Conservation (phyloP, 768 basidiomycete species). For the Lyophyllum atratum region DNA sequence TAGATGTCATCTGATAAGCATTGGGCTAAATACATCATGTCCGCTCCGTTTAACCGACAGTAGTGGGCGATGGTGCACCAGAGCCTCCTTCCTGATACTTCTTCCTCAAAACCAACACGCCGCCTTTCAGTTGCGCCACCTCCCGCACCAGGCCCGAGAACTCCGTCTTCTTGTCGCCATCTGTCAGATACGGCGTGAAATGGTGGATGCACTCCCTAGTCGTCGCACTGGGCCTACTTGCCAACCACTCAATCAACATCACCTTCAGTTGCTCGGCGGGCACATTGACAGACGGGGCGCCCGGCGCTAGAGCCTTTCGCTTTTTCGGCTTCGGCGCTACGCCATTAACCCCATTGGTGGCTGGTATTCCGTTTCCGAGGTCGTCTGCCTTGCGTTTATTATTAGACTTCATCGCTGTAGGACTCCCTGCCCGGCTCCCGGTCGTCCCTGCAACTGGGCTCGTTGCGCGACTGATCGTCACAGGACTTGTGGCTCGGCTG, state of each 20-base stretch:
- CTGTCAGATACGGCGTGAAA: constrained; percentile 75
- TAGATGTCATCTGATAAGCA: background rate
- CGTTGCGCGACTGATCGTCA: constrained; percentile 40
- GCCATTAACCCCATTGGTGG: constrained; percentile 17
- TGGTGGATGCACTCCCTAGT: constrained; percentile 81
- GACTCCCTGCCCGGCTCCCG: constrained; percentile 34
- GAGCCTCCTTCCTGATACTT: constrained; percentile 33
- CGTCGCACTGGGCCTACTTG: constrained; percentile 64
- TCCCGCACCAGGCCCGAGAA: constrained; percentile 83
- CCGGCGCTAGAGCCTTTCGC: constrained; percentile 51
- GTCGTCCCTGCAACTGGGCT: constrained; percentile 36
- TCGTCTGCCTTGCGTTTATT: constrained; percentile 53
- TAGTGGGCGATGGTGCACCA: constrained; percentile 34
- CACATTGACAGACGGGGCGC: constrained; percentile 32
- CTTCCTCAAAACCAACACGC: constrained; percentile 58
- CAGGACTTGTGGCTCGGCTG: constrained; percentile 57
- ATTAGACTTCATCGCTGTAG: constrained; percentile 27
- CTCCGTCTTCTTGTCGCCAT: constrained; percentile 66
- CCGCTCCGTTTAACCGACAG: background rate
- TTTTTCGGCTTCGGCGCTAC: constrained; percentile 48
- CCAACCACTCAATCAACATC: constrained; percentile 78
- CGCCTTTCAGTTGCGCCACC: constrained; percentile 71
- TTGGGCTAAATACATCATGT: background rate
- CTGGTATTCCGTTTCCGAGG: constrained; percentile 23
- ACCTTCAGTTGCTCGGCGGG: constrained; percentile 61